Evolutionary conservation across 2,329 filamentous ascomycete genomes (phyloP).

Genomic region (Colletotrichum truncatum): DNA sequence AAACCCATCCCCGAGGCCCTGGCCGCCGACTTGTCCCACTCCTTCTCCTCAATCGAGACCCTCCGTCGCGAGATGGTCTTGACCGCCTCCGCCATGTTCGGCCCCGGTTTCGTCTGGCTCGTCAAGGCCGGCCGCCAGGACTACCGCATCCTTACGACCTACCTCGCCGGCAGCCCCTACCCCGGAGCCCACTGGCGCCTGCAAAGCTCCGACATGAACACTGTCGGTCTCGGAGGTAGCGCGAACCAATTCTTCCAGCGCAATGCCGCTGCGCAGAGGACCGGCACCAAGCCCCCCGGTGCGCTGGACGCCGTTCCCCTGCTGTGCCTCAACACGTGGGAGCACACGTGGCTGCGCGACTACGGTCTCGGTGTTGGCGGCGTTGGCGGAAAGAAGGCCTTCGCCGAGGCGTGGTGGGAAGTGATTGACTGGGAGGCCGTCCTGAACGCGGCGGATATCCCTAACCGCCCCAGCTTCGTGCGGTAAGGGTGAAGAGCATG

Average conservation of each 20-base stretch:
- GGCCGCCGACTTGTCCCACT: constrained; percentile 66
- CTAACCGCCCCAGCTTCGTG: constrained; percentile 10
- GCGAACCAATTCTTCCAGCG: constrained; percentile 50
- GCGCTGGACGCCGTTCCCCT: constrained; percentile 78
- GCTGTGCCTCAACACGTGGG: constrained; percentile 94
- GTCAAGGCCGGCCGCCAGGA: constrained; percentile 65
- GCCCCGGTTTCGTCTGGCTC: constrained; percentile 96
- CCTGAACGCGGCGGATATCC: constrained; percentile 41
- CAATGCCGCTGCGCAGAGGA: constrained; percentile 37
- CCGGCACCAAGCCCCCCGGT: constrained; percentile 63
- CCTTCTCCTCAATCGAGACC: constrained; percentile 85
- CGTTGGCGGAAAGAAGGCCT: constrained; percentile 77
- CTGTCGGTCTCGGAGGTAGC: constrained; percentile 51
- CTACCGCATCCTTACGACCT: constrained; percentile 83
- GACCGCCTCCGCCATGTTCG: constrained; percentile 92
- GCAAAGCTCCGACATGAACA: constrained; percentile 77
- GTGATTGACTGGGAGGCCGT: constrained; percentile 87
- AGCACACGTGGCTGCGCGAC: constrained; percentile 90
- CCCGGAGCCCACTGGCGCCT: constrained; percentile 84
- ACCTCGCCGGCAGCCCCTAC: constrained; percentile 90
- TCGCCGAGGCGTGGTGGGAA: constrained; percentile 86
- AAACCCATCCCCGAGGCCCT: constrained; percentile 66
- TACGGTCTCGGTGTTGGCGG: constrained; percentile 70
- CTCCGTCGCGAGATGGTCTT: constrained; percentile 82
- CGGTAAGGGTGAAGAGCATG: background rate